Base-by-base conservation (phyloP, 495 filamentous ascomycete species). In the Aspergillus incahuasiensis region DNA sequence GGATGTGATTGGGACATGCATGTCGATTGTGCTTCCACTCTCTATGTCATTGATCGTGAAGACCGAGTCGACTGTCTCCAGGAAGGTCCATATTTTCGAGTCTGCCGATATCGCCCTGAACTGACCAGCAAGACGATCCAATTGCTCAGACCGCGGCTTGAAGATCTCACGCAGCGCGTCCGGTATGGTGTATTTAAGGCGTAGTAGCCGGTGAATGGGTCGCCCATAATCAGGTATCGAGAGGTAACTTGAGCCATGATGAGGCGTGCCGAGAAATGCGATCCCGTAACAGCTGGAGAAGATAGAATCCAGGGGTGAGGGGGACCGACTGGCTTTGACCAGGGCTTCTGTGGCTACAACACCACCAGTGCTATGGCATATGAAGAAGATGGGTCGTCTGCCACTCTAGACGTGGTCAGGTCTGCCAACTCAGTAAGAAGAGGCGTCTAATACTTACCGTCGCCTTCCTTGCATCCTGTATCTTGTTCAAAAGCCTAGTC, bases 341-440 rank as follows among this genome's bases (percentile, higher is more conserved):
- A 85, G 61, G n/a, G 80, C 80, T 19, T 68, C 61, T 64, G 85
- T 87, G 5, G 72, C 80, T 2, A 85, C 80, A 46, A 85, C 65
- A 3, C 84, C 85, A 6, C 85, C 83, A 6, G 86, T 83, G 57
- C 84, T 86, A 47, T 87, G 85, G 28, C 77, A 85, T 19, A 88
- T 73, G 60, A 87, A 85, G 58, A 86, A 80, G 1, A 87, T 63
- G 1, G 82, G 84, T 0, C 83, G 70, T 18, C 62, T 61, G 15
- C 54, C 48, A 18, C 58, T 65, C 62, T 71, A 34, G 16, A 25
- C 16, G 35, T 19, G 42, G 32, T 13, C n/a, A 16, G 4, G 13
- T 18, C 54, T 32, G 51, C 47, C 40, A 25, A 0, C 12, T 19
- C 3, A 21, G 16, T 41, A 3, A 30, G 11, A 25, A 16, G 7